These are phyloP conservation scores for Fraxinus pennsylvanica DNA, from an alignment of 257 asterid species.

Conservation along the genomic window DNA sequence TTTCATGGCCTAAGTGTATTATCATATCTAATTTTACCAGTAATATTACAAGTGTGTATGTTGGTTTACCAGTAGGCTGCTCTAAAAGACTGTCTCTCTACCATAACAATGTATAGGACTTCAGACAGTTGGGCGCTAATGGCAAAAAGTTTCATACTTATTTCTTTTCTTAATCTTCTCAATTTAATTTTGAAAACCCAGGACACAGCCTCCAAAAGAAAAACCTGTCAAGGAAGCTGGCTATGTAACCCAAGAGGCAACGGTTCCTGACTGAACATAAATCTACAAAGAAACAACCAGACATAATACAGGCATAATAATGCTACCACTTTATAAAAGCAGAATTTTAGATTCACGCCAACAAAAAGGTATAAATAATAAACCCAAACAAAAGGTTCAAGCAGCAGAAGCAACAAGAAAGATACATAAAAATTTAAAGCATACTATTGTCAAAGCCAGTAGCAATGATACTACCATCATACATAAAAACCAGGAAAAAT, in stretches of 20 bases:
- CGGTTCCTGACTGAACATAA: not conserved
- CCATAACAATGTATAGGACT: not conserved
- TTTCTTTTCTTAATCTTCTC: not conserved
- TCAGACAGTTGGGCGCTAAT: not conserved
- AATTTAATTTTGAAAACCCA: not conserved
- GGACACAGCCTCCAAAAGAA: not conserved
- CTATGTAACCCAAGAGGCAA: not conserved
- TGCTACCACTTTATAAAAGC: not conserved
- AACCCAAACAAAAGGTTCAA: slow-evolving; percentile 19
- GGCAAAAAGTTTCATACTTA: not conserved
- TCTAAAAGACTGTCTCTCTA: not conserved
- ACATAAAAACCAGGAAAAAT: slow-evolving; percentile 23
- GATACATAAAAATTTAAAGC: slow-evolving; percentile 16
- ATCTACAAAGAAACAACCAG: not conserved
- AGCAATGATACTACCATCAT: slow-evolving; percentile 23
- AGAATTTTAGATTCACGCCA: slow-evolving; percentile 1
- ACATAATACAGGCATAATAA: not conserved
- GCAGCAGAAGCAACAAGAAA: slow-evolving; percentile 14
- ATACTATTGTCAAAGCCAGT: slow-evolving; percentile 22
- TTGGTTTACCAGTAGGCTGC: not conserved
- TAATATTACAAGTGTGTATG: not conserved
- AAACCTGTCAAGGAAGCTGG: not conserved
- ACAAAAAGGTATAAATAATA: not conserved
- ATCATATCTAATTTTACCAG: not conserved
- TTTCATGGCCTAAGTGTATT: not conserved